Base-by-base conservation (phyloP, 176 grass and related monocot species). In the Eragrostis nindensis region DNA sequence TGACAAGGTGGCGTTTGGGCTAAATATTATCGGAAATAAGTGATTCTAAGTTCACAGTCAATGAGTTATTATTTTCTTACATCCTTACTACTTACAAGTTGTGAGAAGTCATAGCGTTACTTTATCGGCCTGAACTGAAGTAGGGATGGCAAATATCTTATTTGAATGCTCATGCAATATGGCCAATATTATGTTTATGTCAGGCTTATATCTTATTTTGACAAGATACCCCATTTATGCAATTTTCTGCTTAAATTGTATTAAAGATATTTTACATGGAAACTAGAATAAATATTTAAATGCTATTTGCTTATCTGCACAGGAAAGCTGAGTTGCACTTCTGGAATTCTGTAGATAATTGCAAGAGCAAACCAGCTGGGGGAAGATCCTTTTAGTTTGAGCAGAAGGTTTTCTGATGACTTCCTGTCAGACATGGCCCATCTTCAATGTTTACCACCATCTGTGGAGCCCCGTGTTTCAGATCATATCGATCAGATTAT, bases 331-430 rank as follows among this genome's bases (percentile, higher is more conserved):
- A 94, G 89, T 85, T 89, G 86, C 83, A 86, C 88, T 94, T 94
- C 57, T 89, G 88, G 88, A 94, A 89, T 91, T 94, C 73, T 89
- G 86, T 98, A 98, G 96, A 98, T 98, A 89, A 98, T 98, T 88
- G 83, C 88, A 78, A 94, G 92, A 83, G 95, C 95, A 78, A 93
- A 98, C 82, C 86, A 95, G 65, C 70, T 88, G 44, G 87, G 89
- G 4, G 95, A 98, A 89, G 92, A 95, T 80, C 95, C 92, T 81
- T 86, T 98, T 74, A 81, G 70, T 59, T 87, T 98, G 71, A 98
- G 92, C 70, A 90, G 86, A 83, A 89, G 92, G 45, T 95, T 81
- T 80, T 95, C 81, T 88, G 90, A 95, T 62, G 92, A 98, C 71
- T 98, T 98, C 42, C 88, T 91, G 18, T 87, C 74, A 22, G 96